phyloP scores from a whole-genome alignment of 192 early-diverging fungal species.

The Spinellus fusiger region DNA sequence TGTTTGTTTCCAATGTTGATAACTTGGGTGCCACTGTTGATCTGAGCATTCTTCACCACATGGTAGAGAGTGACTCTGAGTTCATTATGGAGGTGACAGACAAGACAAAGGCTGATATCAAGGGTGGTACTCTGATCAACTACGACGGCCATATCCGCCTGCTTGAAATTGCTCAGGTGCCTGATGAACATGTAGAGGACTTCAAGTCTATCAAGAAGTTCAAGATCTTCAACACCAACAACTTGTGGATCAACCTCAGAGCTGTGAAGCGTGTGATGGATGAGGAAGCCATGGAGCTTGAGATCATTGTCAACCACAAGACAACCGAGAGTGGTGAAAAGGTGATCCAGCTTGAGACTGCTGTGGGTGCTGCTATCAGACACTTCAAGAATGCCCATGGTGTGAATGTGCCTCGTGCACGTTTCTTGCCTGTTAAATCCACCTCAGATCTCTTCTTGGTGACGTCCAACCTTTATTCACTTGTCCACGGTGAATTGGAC shows the following conservation, averaged over 20 bases:
- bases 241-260: conserved; percentile 81
- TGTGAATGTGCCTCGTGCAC: conserved; percentile 94
- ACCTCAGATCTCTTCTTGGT: conserved; percentile 96
- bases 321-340: conserved; percentile 89
- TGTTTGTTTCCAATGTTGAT: conserved; percentile 99
- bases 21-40: conserved; percentile 98
- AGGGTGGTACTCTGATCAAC: conserved; percentile 99
- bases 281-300: conserved; percentile 72
- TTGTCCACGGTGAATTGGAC: conserved; percentile 87
- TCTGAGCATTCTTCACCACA: conserved; percentile 83
- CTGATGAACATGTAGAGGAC: conserved; percentile 92
- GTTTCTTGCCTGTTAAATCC: conserved; percentile 98
- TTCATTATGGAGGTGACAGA: conserved; percentile 99
- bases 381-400: conserved; percentile 93
- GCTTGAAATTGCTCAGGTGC: conserved; percentile 99
- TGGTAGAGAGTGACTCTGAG: conserved; percentile 81
- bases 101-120: conserved; percentile 99
- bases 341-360: conserved; percentile 97
- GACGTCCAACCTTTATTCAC: conserved; percentile 89
- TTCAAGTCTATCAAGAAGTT: conserved; percentile 99
- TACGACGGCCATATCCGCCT: conserved; percentile 92
- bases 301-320: conserved; percentile 98
- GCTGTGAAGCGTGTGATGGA: conserved; percentile 84
- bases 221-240: conserved; percentile 99
- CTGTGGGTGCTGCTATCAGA: conserved; percentile 98